A percentile compares a stretch with the other conserved stretches of the same genome.
These are phyloP conservation scores for Pyrus betulifolia DNA, from an alignment of 306 rosid genomes.

Conservation along the genomic window DNA sequence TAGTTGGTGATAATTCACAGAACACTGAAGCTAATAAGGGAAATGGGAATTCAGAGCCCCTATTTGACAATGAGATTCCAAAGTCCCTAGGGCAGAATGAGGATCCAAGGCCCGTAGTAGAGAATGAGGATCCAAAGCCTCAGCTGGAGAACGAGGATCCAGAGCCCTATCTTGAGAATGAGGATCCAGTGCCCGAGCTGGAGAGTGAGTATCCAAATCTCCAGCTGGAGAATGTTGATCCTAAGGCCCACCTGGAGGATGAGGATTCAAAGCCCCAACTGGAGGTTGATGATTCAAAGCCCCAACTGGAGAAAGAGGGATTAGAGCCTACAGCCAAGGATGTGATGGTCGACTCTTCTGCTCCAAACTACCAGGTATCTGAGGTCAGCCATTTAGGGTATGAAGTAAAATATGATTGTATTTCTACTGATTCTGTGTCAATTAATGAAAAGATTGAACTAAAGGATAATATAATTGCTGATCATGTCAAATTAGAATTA, in stretches of 20 bases:
- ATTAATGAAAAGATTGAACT: constrained; percentile 98
- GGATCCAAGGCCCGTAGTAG: neutral
- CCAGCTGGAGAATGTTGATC: constrained; percentile 25
- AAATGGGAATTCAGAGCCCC: neutral
- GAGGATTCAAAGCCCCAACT: constrained; percentile 38
- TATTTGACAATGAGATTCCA: constrained; percentile 2
- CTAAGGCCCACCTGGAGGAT: constrained; percentile 34
- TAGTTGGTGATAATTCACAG: constrained; percentile 30
- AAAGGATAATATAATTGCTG: constrained; percentile 98
- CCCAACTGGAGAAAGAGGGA: constrained; percentile 45
- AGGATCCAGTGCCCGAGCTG: neutral
- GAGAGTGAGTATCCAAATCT: constrained; percentile 1
- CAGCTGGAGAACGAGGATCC: neutral
- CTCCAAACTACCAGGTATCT: constrained; percentile 87
- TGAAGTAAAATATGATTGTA: constrained; percentile 96
- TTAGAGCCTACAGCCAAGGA: constrained; percentile 39
- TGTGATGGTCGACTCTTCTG: constrained; percentile 45
- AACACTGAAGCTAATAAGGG: constrained; percentile 24
- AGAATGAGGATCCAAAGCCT: constrained; percentile 1
- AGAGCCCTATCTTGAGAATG: constrained; percentile 7
- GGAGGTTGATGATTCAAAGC: constrained; percentile 36
- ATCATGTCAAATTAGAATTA: constrained; percentile 97
- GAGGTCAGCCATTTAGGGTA: constrained; percentile 98
- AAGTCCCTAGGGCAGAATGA: constrained; percentile 5
- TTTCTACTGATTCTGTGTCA: constrained; percentile 98